Percentiles rank a stretch among this genome's conserved stretches.
These are phyloP conservation scores for Neophaeococcomyces aloes DNA, from an alignment of 2,329 filamentous ascomycete genomes.

Conservation along the genomic window DNA sequence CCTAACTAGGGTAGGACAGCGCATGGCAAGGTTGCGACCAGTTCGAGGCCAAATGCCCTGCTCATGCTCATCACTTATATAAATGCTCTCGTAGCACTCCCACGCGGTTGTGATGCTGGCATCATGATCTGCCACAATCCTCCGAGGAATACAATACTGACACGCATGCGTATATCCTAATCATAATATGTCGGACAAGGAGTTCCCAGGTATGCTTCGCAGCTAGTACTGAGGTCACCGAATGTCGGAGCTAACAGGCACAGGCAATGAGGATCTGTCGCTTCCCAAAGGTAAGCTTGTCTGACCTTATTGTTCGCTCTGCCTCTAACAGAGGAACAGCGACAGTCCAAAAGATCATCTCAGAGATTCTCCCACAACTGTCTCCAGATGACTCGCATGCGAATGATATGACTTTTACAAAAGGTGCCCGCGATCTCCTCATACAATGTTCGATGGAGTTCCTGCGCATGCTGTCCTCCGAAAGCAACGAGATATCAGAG, in stretches of 20 bases:
- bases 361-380: slow-evolving; percentile 65
- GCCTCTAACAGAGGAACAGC: slow-evolving; percentile 32
- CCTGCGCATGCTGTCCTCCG: slow-evolving; percentile 94
- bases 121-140: slow-evolving; percentile 4
- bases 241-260: slow-evolving; percentile 10
- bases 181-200: slow-evolving; percentile 43
- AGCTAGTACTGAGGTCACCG: not conserved
- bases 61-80: not conserved
- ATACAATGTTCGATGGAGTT: slow-evolving; percentile 99
- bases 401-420: slow-evolving; percentile 56
- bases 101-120: slow-evolving; percentile 4
- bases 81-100: not conserved
- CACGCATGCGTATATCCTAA: not conserved
- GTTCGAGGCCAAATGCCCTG: not conserved
- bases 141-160: not conserved
- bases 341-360: slow-evolving; percentile 73
- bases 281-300: slow-evolving; percentile 44
- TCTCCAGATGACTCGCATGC: slow-evolving; percentile 40
- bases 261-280: slow-evolving; percentile 49
- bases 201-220: slow-evolving; percentile 32
- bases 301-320: not conserved
- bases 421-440: slow-evolving; percentile 85
- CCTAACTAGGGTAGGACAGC: too few relatives aligned
- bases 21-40: too few relatives aligned
- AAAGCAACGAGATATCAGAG: slow-evolving; percentile 97